phyloP scores from a whole-genome alignment of 2,329 filamentous ascomycete genomes.

The Scytalidium sp. region DNA sequence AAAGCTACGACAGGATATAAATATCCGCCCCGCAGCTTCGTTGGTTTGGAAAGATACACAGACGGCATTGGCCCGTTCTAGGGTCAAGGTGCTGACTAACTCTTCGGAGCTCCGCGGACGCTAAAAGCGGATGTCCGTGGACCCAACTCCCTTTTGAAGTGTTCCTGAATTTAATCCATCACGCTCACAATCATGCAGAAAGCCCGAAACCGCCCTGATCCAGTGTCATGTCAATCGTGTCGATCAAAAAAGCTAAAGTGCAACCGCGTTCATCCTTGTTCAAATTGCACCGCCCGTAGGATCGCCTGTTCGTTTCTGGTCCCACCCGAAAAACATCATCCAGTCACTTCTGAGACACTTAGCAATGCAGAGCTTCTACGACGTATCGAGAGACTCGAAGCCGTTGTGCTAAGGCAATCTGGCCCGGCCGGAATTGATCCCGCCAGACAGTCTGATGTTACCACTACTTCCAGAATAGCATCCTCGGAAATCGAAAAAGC shows the following conservation, averaged over 20 bases:
- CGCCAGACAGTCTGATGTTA: no score
- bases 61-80: no score
- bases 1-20: no score
- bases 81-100: no score
- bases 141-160: conserved; percentile 2
- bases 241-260: conserved; percentile 18
- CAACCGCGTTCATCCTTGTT: conserved; percentile 14
- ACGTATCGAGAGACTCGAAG: conserved; percentile 18
- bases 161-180: not conserved
- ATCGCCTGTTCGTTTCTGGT: conserved; percentile 14
- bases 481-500: no score
- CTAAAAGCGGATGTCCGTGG: no score
- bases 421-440: not conserved
- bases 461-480: no score
- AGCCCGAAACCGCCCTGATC: conserved; percentile 16
- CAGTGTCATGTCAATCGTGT: conserved; percentile 16
- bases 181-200: conserved; percentile 11
- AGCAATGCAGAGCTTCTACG: conserved; percentile 10
- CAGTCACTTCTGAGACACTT: conserved; percentile 1
- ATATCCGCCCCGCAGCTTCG: no score
- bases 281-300: conserved; percentile 15
- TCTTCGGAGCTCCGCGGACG: conserved; percentile 5
- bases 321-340: conserved; percentile 5
- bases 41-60: no score
- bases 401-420: conserved; percentile 12